Evolutionary conservation across 1,284 basidiomycete genomes (phyloP).

Genomic region (Pisolithus thermaeus): DNA sequence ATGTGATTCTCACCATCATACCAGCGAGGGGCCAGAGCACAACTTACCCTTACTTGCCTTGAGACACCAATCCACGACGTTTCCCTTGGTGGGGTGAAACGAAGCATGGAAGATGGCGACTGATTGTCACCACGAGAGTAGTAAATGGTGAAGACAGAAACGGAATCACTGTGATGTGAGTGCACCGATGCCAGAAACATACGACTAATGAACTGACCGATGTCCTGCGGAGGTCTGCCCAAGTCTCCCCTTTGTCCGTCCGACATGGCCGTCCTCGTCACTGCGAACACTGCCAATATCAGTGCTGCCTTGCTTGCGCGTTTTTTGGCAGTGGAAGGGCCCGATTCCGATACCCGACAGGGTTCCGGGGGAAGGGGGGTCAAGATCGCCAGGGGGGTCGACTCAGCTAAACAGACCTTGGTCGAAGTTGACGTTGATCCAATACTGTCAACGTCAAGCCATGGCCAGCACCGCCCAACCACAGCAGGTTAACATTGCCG

Average conservation of each 20-base stretch:
- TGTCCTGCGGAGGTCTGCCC: conserved; percentile 40
- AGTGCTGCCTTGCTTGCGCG: too few relatives aligned
- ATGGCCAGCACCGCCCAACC: conserved; percentile 32
- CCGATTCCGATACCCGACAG: not conserved
- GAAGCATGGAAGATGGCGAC: conserved; percentile 79
- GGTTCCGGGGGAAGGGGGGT: too few relatives aligned
- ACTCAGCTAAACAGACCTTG: conserved; percentile 1
- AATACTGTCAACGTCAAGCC: conserved; percentile 3
- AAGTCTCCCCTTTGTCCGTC: conserved; percentile 21
- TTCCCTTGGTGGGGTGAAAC: conserved; percentile 76
- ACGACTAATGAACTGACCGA: conserved; percentile 31
- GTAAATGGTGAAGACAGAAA: not conserved
- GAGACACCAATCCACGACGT: conserved; percentile 68
- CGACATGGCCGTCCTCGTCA: conserved; percentile 20
- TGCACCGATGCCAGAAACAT: not conserved
- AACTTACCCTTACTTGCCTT: conserved; percentile 58
- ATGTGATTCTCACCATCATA: conserved; percentile 1
- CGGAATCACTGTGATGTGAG: not conserved
- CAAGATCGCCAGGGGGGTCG: not conserved
- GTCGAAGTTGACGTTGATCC: conserved; percentile 3
- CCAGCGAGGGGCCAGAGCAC: not conserved
- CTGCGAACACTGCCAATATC: conserved; percentile 9
- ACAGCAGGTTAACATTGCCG: conserved; percentile 72
- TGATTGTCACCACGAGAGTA: conserved; percentile 21
- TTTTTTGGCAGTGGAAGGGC: not conserved